Percentiles rank a stretch among this genome's conserved stretches.
Evolutionary conservation across 2,329 filamentous ascomycete genomes (phyloP).

Genomic region (Cercospora beticola): DNA sequence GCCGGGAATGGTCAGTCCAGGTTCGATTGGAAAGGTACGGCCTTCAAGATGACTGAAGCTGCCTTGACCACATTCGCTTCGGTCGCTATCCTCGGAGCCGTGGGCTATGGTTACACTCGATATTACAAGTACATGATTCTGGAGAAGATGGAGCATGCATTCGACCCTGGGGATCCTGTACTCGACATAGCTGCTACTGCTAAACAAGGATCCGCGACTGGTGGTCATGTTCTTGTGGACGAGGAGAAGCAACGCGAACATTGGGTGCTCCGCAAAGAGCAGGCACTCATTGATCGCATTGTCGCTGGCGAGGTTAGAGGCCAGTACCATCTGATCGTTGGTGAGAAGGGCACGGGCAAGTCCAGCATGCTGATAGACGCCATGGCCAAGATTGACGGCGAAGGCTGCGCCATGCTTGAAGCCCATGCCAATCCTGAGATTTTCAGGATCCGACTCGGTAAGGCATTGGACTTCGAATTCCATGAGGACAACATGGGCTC

Average conservation of each 20-base stretch:
- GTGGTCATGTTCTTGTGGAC: conserved; percentile 33
- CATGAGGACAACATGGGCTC: conserved; percentile 97
- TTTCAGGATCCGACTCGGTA: conserved; percentile 68
- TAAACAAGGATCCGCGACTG: conserved; percentile 32
- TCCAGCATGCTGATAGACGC: conserved; percentile 94
- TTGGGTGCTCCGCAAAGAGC: conserved; percentile 84
- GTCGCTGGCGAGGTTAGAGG: conserved; percentile 70
- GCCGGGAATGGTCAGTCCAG: conserved; percentile 16
- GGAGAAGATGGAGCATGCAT: conserved; percentile 90
- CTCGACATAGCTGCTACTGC: conserved; percentile 55
- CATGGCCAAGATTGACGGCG: conserved; percentile 88
- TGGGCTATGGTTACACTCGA: conserved; percentile 64
- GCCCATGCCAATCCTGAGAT: conserved; percentile 94
- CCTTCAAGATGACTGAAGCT: conserved; percentile 54
- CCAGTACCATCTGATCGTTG: conserved; percentile 88
- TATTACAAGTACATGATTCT: conserved; percentile 82
- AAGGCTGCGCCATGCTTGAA: conserved; percentile 92
- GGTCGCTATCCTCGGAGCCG: conserved; percentile 51
- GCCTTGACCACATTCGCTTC: conserved; percentile 53
- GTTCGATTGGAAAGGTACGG: conserved; percentile 38
- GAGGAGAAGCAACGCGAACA: conserved; percentile 58
- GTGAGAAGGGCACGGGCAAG: conserved; percentile 95
- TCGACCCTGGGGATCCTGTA: conserved; percentile 84
- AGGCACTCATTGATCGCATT: conserved; percentile 77
- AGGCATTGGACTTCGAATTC: conserved; percentile 80